Evolutionary conservation across 2,329 filamentous ascomycete genomes (phyloP), one percentile per base, ranked within the genome.

Genomic region (Scleromitrula shiraiana): DNA sequence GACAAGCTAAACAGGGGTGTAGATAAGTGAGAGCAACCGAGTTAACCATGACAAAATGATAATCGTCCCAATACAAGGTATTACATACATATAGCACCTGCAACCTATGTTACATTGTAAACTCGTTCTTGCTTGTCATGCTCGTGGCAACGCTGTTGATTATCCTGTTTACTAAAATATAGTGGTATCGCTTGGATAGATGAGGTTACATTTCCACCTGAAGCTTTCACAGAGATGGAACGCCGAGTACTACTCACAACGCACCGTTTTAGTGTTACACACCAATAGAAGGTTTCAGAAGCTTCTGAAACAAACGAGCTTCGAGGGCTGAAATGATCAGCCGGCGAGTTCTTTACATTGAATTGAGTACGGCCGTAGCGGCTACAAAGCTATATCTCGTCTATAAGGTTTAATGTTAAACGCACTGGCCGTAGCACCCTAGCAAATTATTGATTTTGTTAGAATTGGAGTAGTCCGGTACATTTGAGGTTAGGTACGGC

Each of bases 231-330:
- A 19, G 35, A 20, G 29, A 22, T 35, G 15, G 15, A 10, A 35
- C 37, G 17, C 38, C 37, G 22, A 47, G 37, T 47, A 47, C 22
- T 27, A 19, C 24, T 10, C 22, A 24, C 19, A 41, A 20, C 22
- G 14, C 19, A 10, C 22, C 38, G 14, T 35, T 17, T 24, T 26
- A 19, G 37, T 41, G 37, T 22, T 24, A 27, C 12, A 22, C 20
- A 23, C 32, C 40, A 30, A 47, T 47, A 10, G 37, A 41, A 41
- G 12, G 37, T 47, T 47, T 41, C 37, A 47, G 36, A 46, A 26
- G 45, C 37, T 41, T 40, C 41, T 41, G 29, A 46, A 46, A 46
- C 44, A 27, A 41, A 47, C 45, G 45, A 36, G 29, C 37, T 27
- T 41, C 7, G 15, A 32, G 14, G 37, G 45, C 23, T 47, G 29